Evolutionary conservation across 495 filamentous ascomycete species (phyloP).

Genomic region (Penicillium robsamsonii): DNA sequence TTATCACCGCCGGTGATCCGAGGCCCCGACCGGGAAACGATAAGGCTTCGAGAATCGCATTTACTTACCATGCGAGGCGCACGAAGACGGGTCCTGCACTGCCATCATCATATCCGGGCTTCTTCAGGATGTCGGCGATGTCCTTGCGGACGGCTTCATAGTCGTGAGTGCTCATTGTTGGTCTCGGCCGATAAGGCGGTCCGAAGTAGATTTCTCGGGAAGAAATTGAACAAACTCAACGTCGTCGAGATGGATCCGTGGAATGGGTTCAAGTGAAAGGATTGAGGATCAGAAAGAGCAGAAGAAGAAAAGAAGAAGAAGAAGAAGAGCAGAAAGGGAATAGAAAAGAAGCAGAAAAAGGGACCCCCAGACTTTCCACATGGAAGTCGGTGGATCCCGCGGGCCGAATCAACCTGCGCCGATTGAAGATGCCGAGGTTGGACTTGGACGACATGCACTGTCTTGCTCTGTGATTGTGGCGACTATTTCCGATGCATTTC

Average conservation of each 20-base stretch:
- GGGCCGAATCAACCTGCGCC: slow-evolving; percentile 28
- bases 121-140: slow-evolving; percentile 54
- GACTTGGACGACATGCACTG: background rate
- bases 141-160: slow-evolving; percentile 54
- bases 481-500: background rate
- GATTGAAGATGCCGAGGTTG: slow-evolving; percentile 38
- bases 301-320: slow-evolving; percentile 9
- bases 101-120: slow-evolving; percentile 62
- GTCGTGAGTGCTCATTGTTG: slow-evolving; percentile 45
- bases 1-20: slow-evolving; percentile 9
- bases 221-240: background rate
- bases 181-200: slow-evolving; percentile 35
- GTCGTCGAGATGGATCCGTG: background rate
- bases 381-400: slow-evolving; percentile 38
- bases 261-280: slow-evolving; percentile 2
- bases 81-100: slow-evolving; percentile 61
- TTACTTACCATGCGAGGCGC: slow-evolving; percentile 57
- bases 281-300: slow-evolving; percentile 10
- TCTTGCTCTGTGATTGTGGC: background rate
- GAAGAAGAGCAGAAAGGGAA: too few species aligned
- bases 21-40: slow-evolving; percentile 13
- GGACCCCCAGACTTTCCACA: slow-evolving; percentile 28
- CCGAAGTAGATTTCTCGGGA: slow-evolving; percentile 16
- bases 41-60: slow-evolving; percentile 2
- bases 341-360: slow-evolving; percentile 18